These are phyloP conservation scores for Pachyrhizus erosus DNA, from an alignment of 306 rosid genomes.

Conservation along the genomic window DNA sequence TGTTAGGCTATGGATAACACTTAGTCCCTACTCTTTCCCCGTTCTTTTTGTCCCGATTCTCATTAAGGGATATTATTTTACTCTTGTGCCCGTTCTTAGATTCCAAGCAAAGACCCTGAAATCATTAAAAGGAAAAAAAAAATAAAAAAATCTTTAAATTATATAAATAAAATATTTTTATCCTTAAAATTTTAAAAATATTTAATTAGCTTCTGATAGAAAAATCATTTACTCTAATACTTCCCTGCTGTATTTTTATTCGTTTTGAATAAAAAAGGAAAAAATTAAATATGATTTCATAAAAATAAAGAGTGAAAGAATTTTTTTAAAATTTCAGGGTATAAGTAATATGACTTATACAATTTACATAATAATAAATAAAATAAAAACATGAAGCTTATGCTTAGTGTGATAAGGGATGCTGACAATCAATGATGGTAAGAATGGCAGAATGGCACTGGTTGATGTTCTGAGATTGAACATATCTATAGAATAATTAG, in stretches of 20 bases:
- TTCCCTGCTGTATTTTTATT: neutral
- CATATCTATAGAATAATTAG: too few relatives aligned
- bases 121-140: neutral
- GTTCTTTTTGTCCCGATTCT: neutral
- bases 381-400: too few relatives aligned
- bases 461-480: too few relatives aligned
- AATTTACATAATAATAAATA: too few relatives aligned
- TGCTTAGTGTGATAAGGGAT: too few relatives aligned
- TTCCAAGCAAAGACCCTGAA: neutral
- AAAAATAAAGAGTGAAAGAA: neutral
- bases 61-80: neutral
- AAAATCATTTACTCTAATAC: neutral
- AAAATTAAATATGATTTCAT: neutral
- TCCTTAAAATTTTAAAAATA: neutral
- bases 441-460: too few relatives aligned
- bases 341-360: too few relatives aligned
- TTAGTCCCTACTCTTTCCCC: neutral
- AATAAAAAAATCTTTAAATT: neutral
- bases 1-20: neutral
- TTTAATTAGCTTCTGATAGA: neutral
- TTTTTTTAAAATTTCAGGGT: too few relatives aligned
- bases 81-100: neutral
- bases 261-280: neutral
- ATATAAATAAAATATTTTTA: neutral
- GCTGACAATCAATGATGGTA: too few relatives aligned